phyloP scores from a whole-genome alignment of 116 monocot species.

The Trichopus zeylanicus region DNA sequence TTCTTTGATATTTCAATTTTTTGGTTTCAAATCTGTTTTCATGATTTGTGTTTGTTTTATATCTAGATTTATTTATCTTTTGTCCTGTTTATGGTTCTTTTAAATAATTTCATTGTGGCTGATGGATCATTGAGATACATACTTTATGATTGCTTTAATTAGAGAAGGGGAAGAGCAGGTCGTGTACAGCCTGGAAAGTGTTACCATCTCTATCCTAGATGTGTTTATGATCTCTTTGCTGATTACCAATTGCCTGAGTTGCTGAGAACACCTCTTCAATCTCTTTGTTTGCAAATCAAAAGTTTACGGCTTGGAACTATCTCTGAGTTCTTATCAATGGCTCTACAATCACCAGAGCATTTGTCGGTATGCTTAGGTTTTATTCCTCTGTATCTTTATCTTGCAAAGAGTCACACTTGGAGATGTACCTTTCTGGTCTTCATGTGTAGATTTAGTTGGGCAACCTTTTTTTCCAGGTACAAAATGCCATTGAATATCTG shows the following conservation, averaged over 20 bases:
- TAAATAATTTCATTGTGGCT: background rate
- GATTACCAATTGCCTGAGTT: conserved; percentile 98
- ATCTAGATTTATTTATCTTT: no score
- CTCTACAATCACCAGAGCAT: conserved; percentile 82
- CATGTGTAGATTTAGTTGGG: no score
- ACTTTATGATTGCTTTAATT: background rate
- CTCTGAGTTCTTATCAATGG: conserved; percentile 88
- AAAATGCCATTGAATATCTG: conserved; percentile 98
- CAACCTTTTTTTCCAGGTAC: conserved; percentile 43
- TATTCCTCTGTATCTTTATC: conserved; percentile 5
- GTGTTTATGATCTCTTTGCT: conserved; percentile 80
- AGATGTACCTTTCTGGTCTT: no score
- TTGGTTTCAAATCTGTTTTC: background rate
- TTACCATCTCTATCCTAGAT: conserved; percentile 93
- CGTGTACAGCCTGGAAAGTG: conserved; percentile 97
- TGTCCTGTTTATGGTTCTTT: background rate
- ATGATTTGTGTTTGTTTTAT: no score
- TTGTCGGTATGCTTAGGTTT: conserved; percentile 62
- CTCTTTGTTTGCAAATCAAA: conserved; percentile 99
- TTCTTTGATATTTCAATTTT: background rate
- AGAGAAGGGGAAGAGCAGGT: conserved; percentile 99
- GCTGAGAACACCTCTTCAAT: conserved; percentile 89
- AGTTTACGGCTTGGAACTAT: conserved; percentile 87
- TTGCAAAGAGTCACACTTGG: no score
- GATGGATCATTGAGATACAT: background rate